Conservation (phyloP, 2,329 filamentous ascomycete genomes). For the Monosporascus sp. region DNA sequence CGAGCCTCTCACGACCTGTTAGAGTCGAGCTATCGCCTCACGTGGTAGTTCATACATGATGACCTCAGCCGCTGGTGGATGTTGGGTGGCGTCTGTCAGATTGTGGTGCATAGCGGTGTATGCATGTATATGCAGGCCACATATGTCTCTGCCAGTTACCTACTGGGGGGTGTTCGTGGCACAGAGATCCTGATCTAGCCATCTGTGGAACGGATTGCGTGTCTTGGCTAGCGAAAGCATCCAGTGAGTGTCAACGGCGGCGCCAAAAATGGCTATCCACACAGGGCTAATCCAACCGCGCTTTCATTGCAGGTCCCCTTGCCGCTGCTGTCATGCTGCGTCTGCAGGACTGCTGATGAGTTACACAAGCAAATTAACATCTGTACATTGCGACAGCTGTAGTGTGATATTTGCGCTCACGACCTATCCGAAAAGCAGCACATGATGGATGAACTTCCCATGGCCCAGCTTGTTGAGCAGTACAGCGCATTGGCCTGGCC, state of each 20-base stretch:
- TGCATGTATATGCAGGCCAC: not conserved
- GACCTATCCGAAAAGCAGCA: no score
- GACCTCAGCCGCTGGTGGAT: not conserved
- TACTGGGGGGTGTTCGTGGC: not conserved
- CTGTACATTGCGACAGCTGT: no score
- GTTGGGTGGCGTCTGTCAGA: not conserved
- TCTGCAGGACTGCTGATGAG: not conserved
- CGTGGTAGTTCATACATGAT: not conserved
- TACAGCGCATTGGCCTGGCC: no score
- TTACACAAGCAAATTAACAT: not conserved
- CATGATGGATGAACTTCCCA: no score
- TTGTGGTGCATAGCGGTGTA: not conserved
- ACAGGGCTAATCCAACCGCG: not conserved
- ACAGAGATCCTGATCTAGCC: constrained; percentile 1
- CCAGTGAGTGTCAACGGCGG: not conserved
- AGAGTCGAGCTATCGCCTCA: not conserved
- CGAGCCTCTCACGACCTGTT: not conserved
- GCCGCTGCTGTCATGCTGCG: not conserved
- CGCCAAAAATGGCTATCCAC: not conserved
- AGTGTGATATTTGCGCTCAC: no score
- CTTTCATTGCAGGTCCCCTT: not conserved
- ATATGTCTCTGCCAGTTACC: not conserved
- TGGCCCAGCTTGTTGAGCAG: no score
- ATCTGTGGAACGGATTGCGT: not conserved
- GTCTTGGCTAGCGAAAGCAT: not conserved